Evolutionary conservation across 176 grass and related monocot species (phyloP).

Genomic region (Thinopyrum elongatum): DNA sequence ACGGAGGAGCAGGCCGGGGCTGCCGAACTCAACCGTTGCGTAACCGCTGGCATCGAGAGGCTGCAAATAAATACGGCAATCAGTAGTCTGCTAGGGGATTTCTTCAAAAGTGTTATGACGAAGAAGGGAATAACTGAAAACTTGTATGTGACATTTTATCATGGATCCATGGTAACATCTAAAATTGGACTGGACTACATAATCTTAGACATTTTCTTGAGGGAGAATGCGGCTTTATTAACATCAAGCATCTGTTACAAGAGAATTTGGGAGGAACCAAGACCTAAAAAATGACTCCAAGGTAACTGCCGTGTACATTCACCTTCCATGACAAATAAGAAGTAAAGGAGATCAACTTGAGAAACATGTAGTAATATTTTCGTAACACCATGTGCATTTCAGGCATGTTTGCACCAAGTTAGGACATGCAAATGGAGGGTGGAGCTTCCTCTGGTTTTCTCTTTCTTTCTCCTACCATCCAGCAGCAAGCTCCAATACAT

Average conservation of each 20-base stretch:
- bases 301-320: not conserved
- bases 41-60: slow-evolving; percentile 60
- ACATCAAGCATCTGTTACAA: too few relatives aligned
- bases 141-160: not conserved
- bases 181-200: not conserved
- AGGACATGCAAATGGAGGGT: slow-evolving; percentile 7
- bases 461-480: not conserved
- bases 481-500: not conserved
- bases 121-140: too few relatives aligned
- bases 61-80: slow-evolving; percentile 42
- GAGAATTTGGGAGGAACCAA: not conserved
- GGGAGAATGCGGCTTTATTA: not conserved
- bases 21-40: slow-evolving; percentile 40
- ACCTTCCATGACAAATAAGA: not conserved
- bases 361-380: not conserved
- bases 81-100: not conserved
- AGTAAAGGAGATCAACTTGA: not conserved
- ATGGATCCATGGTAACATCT: not conserved
- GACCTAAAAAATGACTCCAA: not conserved
- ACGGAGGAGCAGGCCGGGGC: slow-evolving; percentile 52
- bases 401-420: slow-evolving; percentile 6
- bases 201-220: not conserved
- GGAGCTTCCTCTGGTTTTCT: not conserved
- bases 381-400: slow-evolving; percentile 3
- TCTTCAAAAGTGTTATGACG: not conserved